phyloP scores from a whole-genome alignment of 129 eudicot species.

The Helichrysum umbraculigerum region DNA sequence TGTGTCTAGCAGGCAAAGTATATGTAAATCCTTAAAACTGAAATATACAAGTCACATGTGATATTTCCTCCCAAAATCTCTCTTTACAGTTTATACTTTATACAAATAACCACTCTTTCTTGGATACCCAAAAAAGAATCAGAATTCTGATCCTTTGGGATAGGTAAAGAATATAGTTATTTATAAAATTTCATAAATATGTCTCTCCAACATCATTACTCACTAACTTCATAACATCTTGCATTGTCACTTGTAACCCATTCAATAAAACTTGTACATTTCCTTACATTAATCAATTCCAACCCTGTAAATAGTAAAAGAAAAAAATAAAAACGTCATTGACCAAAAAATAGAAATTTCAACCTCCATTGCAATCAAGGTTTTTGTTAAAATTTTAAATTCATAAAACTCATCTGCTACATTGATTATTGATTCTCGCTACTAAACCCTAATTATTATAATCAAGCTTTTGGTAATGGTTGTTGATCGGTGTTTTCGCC shows the following conservation, averaged over 20 bases:
- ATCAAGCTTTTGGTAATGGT: conserved; percentile 29
- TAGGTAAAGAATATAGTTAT: conserved; percentile 14
- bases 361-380: not conserved
- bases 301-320: conserved; percentile 2
- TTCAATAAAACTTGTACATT: not conserved
- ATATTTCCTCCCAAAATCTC: conserved; percentile 5
- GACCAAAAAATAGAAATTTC: not conserved
- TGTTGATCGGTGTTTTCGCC: conserved; percentile 37
- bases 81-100: not conserved
- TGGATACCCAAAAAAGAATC: conserved; percentile 28
- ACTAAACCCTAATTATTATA: conserved; percentile 21
- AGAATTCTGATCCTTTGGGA: not conserved
- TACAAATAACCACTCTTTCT: conserved; percentile 6
- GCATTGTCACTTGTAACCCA: not conserved
- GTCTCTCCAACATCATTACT: not conserved
- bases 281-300: not conserved
- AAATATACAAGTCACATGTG: not conserved
- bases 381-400: not conserved
- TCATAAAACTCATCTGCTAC: conserved; percentile 23
- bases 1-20: conserved; percentile 18
- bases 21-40: conserved; percentile 5
- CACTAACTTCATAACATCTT: not conserved
- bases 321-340: not conserved
- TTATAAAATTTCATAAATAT: not conserved
- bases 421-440: conserved; percentile 15